phyloP scores from a whole-genome alignment of 2,329 filamentous ascomycete genomes.

The Thielaviopsis ethacetica region DNA sequence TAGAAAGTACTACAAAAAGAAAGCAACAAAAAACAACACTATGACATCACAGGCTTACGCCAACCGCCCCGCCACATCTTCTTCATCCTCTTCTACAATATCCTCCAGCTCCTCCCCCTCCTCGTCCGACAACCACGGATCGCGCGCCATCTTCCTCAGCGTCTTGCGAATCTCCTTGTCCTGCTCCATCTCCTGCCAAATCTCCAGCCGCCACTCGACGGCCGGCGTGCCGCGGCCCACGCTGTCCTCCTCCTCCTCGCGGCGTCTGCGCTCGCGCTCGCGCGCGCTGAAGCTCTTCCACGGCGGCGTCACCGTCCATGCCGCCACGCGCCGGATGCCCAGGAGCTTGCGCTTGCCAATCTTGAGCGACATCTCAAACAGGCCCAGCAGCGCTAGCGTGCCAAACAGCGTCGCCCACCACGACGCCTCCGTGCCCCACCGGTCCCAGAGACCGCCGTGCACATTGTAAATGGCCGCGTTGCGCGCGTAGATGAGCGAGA shows the following conservation, averaged over 20 bases:
- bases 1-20: background rate
- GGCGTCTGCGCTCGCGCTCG: constrained; percentile 6
- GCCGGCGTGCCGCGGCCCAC: constrained; percentile 5
- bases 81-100: constrained; percentile 8
- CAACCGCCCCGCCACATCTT: background rate
- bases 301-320: constrained; percentile 13
- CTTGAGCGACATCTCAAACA: constrained; percentile 49
- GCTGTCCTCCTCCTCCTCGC: constrained; percentile 8
- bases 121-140: constrained; percentile 12
- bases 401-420: constrained; percentile 64
- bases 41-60: background rate
- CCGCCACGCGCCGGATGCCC: constrained; percentile 15
- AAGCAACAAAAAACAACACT: background rate
- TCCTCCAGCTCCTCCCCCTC: background rate
- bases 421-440: constrained; percentile 49
- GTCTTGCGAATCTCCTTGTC: constrained; percentile 28
- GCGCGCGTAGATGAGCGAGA: constrained; percentile 43
- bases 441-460: constrained; percentile 44
- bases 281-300: constrained; percentile 20
- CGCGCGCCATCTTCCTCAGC: constrained; percentile 25
- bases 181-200: constrained; percentile 44
- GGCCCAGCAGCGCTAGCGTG: constrained; percentile 40
- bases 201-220: constrained; percentile 32
- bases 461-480: constrained; percentile 47
- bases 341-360: constrained; percentile 29